Percentiles rank a stretch among this genome's conserved stretches.
These are phyloP conservation scores for Maudiozyma serrabonitensis DNA, from an alignment of 805 yeast genomes.

Conservation along the genomic window DNA sequence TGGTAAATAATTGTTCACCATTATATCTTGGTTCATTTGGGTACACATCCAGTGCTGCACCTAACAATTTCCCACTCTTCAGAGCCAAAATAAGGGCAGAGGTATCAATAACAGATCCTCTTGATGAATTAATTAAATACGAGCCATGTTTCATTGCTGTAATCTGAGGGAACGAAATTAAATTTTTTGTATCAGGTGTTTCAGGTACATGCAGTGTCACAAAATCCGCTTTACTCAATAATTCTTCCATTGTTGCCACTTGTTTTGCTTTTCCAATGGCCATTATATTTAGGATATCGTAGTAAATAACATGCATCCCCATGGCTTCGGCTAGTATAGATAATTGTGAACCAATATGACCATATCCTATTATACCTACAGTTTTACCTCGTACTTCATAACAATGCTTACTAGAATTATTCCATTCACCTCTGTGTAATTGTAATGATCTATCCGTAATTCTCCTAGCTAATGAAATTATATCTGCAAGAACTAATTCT, in stretches of 20 bases:
- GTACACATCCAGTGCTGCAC: slow-evolving; percentile 92
- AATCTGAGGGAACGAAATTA: slow-evolving; percentile 81
- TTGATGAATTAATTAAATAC: slow-evolving; percentile 85
- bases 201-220: slow-evolving; percentile 92
- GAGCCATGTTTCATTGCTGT: slow-evolving; percentile 94
- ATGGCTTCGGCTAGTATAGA: slow-evolving; percentile 92
- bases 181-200: slow-evolving; percentile 81
- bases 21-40: slow-evolving; percentile 96
- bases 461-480: slow-evolving; percentile 88
- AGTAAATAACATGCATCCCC: slow-evolving; percentile 93
- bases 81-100: slow-evolving; percentile 85
- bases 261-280: slow-evolving; percentile 92
- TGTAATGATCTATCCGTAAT: slow-evolving; percentile 91
- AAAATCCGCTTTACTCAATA: slow-evolving; percentile 73
- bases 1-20: slow-evolving; percentile 67
- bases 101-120: slow-evolving; percentile 95
- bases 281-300: slow-evolving; percentile 88
- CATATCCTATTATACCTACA: slow-evolving; percentile 92
- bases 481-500: slow-evolving; percentile 89
- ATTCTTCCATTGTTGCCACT: slow-evolving; percentile 72
- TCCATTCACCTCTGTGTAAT: slow-evolving; percentile 93
- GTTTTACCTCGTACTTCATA: slow-evolving; percentile 99
- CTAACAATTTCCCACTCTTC: slow-evolving; percentile 87
- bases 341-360: slow-evolving; percentile 95
- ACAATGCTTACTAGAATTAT: slow-evolving; percentile 84